Base-by-base conservation (phyloP, 2,329 filamentous ascomycete species). In the Penicillium sp. region DNA sequence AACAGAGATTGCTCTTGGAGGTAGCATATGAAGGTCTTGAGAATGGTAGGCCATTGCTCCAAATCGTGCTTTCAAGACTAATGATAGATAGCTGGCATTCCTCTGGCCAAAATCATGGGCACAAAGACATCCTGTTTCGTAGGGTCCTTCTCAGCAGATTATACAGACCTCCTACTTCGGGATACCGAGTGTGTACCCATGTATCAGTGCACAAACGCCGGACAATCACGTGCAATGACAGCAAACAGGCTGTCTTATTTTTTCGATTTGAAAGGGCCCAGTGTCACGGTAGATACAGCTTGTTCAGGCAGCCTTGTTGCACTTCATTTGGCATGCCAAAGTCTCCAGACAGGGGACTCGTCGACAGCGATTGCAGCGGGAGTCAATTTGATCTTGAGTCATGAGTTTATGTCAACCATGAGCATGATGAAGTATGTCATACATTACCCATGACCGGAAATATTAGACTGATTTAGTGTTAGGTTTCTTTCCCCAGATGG, bases 181-280 rank as follows among this genome's bases (percentile, higher is more conserved):
- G 75, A 76, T 36, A 64, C 67, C 3, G 67, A 68, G 15, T 64
- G 55, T 47, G 54, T 68, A 2, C 62, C 64, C 0, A 65, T 65
- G 60, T 68, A 69, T 38, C 65, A 66, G 40, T 67, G 62, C 41
- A 68, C 65, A n/a, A 68, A 68, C 38, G 57, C 62, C 6, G 66
- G 65, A 2, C 65, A 69, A 36, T 67, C 65, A 7, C 65, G 65
- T 1, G 65, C 66, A 5, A 69, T 68, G 64, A 59, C 44, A 9
- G 60, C 68, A 11, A 73, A 73, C 33, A 66, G 70, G 0, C 34
- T 73, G 9, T 70, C 68, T 1, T 73, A 71, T 34, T 71, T 70
- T 46, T 76, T 68, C 46, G 68, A 75, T 45, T 55, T 73, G 9
- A 64, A 65, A 38, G 74, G 74, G 0, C 69, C 72, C 0, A 69